Base-by-base conservation (phyloP, 441 rosid species). In the Mallotus japonicus region DNA sequence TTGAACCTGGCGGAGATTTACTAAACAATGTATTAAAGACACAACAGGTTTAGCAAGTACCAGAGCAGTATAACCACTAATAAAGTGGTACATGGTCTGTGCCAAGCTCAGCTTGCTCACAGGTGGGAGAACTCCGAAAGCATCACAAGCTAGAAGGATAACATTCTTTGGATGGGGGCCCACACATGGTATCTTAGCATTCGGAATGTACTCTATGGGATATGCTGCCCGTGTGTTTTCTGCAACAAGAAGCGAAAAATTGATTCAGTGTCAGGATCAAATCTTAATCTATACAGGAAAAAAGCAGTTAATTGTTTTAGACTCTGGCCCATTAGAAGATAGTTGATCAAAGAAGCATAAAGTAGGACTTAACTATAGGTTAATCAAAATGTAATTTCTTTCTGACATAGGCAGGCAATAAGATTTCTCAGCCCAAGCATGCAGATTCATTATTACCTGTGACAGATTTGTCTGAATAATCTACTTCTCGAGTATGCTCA, bases 161-260 rank as follows among this genome's bases (percentile, higher is more conserved):
- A 92, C 97, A 79, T 94, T 94, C 80, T 82, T 89, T 0, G 97
- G 99, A 64, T 92, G 97, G 8, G 95, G 94, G 65, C 97, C 99
- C 54, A 90, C 90, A 14, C 97, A 94, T 3, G 99, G 97, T 82
- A 92, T 81, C 71, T 90, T 94, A 0, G 97, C 97, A 57, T 94
- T 94, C 4, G 99, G 97, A 67, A 94, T 94, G 86, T 78, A 86
- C 80, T 92, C 99, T 15, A 94, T 92, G 1, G 99, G 99, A 63
- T 94, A 94, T 4, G 99, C 87, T 16, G 99, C 99, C 63, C 97
- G 90, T n/a, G 99, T 95, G 79, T 94, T 94, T 88, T 94, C 97
- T 90, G 90, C 80, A 80, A 67, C 19, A 67, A 28, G 32, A 28
- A 28, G 15, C 16, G 17, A 22, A 28, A 50, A 34, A 28, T 51